Conservation (phyloP, 805 yeast species). For the Alloascoidea hylecoeti region DNA sequence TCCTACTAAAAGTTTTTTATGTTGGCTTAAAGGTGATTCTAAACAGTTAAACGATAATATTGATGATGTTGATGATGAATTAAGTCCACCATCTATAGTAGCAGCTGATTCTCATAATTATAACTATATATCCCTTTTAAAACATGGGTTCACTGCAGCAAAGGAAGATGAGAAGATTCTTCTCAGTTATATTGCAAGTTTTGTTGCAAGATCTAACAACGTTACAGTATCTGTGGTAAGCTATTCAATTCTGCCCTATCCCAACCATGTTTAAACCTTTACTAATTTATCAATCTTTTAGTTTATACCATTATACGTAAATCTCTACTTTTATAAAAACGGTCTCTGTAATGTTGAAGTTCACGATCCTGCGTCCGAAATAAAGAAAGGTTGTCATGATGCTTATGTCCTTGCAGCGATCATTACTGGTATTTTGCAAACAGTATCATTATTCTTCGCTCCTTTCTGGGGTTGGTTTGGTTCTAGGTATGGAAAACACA, state of each 20-base stretch:
- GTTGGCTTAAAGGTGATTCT: slow-evolving; percentile 16
- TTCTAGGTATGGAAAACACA: slow-evolving; percentile 27
- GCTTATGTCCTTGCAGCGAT: slow-evolving; percentile 57
- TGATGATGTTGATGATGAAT: slow-evolving; percentile 18
- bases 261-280: no score
- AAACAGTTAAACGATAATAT: slow-evolving; percentile 14
- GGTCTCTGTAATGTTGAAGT: slow-evolving; percentile 30
- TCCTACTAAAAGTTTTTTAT: slow-evolving; percentile 15
- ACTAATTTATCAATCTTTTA: no score
- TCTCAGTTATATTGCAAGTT: slow-evolving; percentile 45
- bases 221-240: slow-evolving; percentile 41
- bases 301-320: slow-evolving; percentile 51
- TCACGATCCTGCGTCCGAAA: slow-evolving; percentile 11
- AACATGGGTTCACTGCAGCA: slow-evolving; percentile 33
- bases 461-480: slow-evolving; percentile 51
- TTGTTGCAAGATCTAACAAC: slow-evolving; percentile 50
- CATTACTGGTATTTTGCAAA: slow-evolving; percentile 52
- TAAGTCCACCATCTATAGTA: slow-evolving; percentile 8
- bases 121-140: slow-evolving; percentile 25
- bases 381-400: slow-evolving; percentile 34
- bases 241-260: no score
- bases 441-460: slow-evolving; percentile 40
- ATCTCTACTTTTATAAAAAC: slow-evolving; percentile 32
- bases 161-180: slow-evolving; percentile 29
- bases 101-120: slow-evolving; percentile 7